Conservation (phyloP, 306 rosid genomes). For the Cyamopsis tetragonoloba region DNA sequence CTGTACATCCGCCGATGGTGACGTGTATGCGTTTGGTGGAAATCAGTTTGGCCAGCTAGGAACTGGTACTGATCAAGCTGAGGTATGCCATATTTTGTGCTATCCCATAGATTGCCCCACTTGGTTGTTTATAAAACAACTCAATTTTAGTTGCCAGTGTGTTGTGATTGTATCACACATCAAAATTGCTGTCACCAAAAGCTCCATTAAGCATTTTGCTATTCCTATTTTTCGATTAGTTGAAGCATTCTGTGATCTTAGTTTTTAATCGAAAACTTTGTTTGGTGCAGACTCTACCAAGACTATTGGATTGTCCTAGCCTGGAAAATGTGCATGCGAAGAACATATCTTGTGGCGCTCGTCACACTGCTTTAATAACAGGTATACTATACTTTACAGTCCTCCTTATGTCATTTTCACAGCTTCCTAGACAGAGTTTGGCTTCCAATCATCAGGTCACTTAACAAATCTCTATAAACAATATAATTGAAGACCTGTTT, state of each 20-base stretch:
- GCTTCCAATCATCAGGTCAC: background rate
- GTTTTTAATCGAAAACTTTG: slow-evolving; percentile 11
- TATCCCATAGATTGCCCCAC: background rate
- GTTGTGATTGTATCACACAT: background rate
- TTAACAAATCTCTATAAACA: background rate
- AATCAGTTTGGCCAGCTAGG: slow-evolving; percentile 98
- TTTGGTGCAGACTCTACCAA: slow-evolving; percentile 66
- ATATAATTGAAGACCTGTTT: background rate
- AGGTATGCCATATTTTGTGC: slow-evolving; percentile 41
- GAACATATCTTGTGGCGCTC: slow-evolving; percentile 87
- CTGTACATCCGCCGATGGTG: slow-evolving; percentile 83
- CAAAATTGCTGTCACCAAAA: background rate
- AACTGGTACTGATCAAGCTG: slow-evolving; percentile 84
- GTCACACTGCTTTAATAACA: slow-evolving; percentile 78
- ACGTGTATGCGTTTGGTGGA: slow-evolving; percentile 84
- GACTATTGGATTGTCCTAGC: slow-evolving; percentile 74
- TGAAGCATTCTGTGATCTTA: slow-evolving; percentile 9
- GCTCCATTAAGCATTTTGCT: background rate
- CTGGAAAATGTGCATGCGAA: slow-evolving; percentile 70
- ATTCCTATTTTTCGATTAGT: background rate
- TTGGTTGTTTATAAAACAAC: background rate
- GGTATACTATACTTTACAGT: slow-evolving; percentile 38
- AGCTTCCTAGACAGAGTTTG: background rate
- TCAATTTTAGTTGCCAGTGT: background rate
- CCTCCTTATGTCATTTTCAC: background rate